Conservation (phyloP, 768 basidiomycete genomes). For the Tricholoma flavovirens region DNA sequence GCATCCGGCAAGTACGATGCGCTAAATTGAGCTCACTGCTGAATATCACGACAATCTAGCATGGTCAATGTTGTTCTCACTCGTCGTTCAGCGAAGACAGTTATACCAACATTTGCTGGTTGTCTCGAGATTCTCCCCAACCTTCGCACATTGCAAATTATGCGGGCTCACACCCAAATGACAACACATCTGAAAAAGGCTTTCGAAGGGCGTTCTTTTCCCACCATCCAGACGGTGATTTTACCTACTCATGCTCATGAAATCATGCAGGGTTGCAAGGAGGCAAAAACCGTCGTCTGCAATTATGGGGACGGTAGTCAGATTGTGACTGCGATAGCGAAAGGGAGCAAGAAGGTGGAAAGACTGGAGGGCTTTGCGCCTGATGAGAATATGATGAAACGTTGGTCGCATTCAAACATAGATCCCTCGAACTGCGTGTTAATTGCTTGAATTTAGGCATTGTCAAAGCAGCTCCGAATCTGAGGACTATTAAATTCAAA, state of each 20-base stretch:
- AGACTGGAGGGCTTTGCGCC: conserved; percentile 19
- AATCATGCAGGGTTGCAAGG: conserved; percentile 25
- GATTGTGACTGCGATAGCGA: conserved; percentile 23
- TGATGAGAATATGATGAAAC: conserved; percentile 20
- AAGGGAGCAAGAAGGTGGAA: conserved; percentile 24
- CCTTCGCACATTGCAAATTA: conserved; percentile 25
- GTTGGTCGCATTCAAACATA: conserved; percentile 12
- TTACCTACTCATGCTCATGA: conserved; percentile 25
- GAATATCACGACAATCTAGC: conserved; percentile 7
- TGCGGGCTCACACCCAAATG: conserved; percentile 27
- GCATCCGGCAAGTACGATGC: conserved; percentile 18
- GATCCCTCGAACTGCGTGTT: neutral
- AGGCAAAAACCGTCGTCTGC: conserved; percentile 22
- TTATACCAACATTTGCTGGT: conserved; percentile 22
- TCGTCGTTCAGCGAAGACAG: conserved; percentile 17
- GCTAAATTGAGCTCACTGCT: neutral
- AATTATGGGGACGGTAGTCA: conserved; percentile 17
- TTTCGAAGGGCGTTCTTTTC: conserved; percentile 21
- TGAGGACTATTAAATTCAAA: conserved; percentile 15
- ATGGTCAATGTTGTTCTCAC: conserved; percentile 23
- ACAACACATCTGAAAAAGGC: conserved; percentile 21
- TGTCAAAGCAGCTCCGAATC: conserved; percentile 15
- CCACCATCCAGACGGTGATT: conserved; percentile 19
- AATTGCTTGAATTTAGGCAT: conserved; percentile 9
- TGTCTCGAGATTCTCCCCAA: conserved; percentile 25